Evolutionary conservation across 306 rosid species (phyloP).

Genomic region (Arachis hypogaea): DNA sequence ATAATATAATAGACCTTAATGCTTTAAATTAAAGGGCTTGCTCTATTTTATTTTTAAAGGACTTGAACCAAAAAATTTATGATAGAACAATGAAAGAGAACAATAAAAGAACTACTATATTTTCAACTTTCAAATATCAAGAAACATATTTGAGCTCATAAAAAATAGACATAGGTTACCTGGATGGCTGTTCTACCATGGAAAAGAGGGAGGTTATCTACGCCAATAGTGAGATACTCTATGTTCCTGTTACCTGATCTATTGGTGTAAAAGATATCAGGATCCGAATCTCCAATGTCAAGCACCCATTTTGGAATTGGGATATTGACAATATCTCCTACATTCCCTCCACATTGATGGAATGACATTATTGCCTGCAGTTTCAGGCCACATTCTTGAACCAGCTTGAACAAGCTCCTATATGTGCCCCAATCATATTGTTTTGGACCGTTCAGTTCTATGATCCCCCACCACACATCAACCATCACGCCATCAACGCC

Average conservation of each 20-base stretch:
- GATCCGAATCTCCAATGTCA: conserved; percentile 64
- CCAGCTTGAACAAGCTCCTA: conserved; percentile 64
- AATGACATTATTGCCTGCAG: conserved; percentile 85
- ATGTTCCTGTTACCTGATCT: conserved; percentile 56
- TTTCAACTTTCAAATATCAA: too few species aligned
- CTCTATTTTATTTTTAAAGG: too few species aligned
- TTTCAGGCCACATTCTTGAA: conserved; percentile 66
- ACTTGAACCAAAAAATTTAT: too few species aligned
- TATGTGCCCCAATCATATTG: conserved; percentile 73
- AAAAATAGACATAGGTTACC: conserved; percentile 41
- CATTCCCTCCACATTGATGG: conserved; percentile 91
- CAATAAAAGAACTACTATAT: too few species aligned
- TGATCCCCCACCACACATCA: conserved; percentile 97
- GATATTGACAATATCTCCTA: conserved; percentile 71
- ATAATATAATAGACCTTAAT: too few species aligned
- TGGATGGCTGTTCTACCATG: conserved; percentile 72
- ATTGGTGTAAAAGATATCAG: conserved; percentile 77
- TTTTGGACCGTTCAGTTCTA: conserved; percentile 70
- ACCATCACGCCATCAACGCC: conserved; percentile 88
- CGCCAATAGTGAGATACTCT: conserved; percentile 75
- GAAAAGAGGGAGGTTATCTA: conserved; percentile 64
- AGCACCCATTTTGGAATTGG: conserved; percentile 81
- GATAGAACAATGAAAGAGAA: too few species aligned
- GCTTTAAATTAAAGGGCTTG: too few species aligned
- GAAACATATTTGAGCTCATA: too few species aligned